Evolutionary conservation across 805 yeast genomes (phyloP), one percentile per base, ranked within the genome.

Genomic region (Ogataea paradorogensis): DNA sequence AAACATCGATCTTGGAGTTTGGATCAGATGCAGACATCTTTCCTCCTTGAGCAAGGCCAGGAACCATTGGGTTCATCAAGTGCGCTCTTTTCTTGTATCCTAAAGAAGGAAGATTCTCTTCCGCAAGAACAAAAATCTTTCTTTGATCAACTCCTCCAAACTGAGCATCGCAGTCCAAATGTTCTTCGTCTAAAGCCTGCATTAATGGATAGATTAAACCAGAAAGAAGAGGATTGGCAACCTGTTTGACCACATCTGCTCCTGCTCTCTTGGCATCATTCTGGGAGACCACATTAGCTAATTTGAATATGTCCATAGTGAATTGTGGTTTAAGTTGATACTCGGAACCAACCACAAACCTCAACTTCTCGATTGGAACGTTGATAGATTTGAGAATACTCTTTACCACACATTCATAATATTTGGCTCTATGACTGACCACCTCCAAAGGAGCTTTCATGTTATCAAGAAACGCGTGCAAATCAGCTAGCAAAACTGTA

Each of bases 1-100:
- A 68, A 26, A 93, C 64, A 59, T 93, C 99, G 49, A 93, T 89
- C 69, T 93, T 93, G 42, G 98, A 90, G 73, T 89, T 93, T 55
- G 99, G 97, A 69, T 93, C 99, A 25, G 96, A 87, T 2, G 99
- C 96, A 55, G 96, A 87, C 99, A 93, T 93, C 63, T 93, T 93
- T 57, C 95, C 99, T 55, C 98, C 97, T 67, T 90, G 96, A 23
- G 84, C 80, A 55, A 93, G 77, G 39, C 99, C 98, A 35, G 99
- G 99, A 33, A 95, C 96, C 98, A 93, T 91, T 40, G 89, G 91
- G 70, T 93, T 93, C 99, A 93, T 93, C 61, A 93, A 73, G 69
- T 93, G 99, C 22, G 95, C 99, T 63, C 99, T 83, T 74, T 93
- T 93, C 69, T 85, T 87, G 82, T 91, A 93, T 29, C 97, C 97